A percentile compares a stretch with the other conserved stretches of the same genome.
These are phyloP conservation scores for Botrytis pseudocinerea DNA, from an alignment of 2,329 filamentous ascomycete genomes.

Conservation along the genomic window DNA sequence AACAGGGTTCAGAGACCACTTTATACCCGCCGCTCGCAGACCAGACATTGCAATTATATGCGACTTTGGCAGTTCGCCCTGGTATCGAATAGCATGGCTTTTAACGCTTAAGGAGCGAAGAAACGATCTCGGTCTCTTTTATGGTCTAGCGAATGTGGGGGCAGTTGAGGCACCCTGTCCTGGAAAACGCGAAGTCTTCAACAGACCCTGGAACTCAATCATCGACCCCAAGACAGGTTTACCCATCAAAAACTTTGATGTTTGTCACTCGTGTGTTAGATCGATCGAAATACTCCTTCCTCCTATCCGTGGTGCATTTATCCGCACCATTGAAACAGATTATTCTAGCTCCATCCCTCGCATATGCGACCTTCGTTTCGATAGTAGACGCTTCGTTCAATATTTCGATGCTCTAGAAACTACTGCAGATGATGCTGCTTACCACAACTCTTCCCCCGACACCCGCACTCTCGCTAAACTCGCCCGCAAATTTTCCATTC, in stretches of 20 bases:
- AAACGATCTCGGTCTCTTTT: conserved; percentile 67
- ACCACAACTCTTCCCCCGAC: conserved; percentile 33
- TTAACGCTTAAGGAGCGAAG: conserved; percentile 71
- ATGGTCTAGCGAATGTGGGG: conserved; percentile 65
- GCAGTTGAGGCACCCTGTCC: conserved; percentile 59
- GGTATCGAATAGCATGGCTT: conserved; percentile 83
- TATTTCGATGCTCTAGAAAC: conserved; percentile 64
- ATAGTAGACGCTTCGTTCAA: conserved; percentile 55
- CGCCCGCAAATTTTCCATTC: conserved; percentile 29
- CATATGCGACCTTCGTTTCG: conserved; percentile 69
- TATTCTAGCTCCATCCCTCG: conserved; percentile 50
- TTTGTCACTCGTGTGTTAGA: conserved; percentile 73
- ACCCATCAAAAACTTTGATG: conserved; percentile 68
- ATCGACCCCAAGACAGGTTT: conserved; percentile 64
- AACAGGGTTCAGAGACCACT: conserved; percentile 66
- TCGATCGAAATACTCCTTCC: conserved; percentile 75
- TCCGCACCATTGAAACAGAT: conserved; percentile 38
- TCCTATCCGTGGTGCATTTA: conserved; percentile 66
- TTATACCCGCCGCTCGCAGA: conserved; percentile 61
- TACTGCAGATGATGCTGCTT: conserved; percentile 53
- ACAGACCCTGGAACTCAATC: conserved; percentile 73
- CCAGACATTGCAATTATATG: conserved; percentile 64
- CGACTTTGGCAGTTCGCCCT: conserved; percentile 74
- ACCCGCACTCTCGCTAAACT: conserved; percentile 35
- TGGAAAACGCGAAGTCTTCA: conserved; percentile 52